Evolutionary conservation across 2,329 filamentous ascomycete genomes (phyloP).

Genomic region (Diaporthe destruens): DNA sequence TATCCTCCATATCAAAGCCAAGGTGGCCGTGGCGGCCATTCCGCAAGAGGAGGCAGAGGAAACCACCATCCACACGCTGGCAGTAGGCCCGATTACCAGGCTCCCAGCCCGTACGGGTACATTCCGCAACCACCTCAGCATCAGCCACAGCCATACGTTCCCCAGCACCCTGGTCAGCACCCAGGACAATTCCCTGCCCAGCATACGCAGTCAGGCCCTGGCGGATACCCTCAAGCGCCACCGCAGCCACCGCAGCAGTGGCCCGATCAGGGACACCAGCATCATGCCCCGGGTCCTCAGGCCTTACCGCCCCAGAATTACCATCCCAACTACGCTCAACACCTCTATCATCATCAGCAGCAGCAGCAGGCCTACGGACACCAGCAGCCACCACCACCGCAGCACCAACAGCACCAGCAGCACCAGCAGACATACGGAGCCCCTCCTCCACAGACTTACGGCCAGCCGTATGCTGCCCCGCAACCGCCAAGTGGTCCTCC

Average conservation of each 20-base stretch:
- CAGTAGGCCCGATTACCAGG: conserved; percentile 57
- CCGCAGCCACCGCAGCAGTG: conserved; percentile 59
- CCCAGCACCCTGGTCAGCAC: conserved; percentile 50
- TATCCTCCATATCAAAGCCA: conserved; percentile 58
- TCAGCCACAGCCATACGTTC: conserved; percentile 48
- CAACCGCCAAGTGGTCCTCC: conserved; percentile 51
- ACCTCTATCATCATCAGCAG: conserved; percentile 59
- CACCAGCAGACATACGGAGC: conserved; percentile 47
- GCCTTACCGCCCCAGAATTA: conserved; percentile 67
- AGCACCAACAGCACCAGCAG: conserved; percentile 53
- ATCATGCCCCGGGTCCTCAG: conserved; percentile 59
- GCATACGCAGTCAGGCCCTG: conserved; percentile 50
- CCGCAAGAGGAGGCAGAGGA: conserved; percentile 54
- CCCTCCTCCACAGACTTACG: conserved; percentile 49
- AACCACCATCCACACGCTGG: conserved; percentile 55
- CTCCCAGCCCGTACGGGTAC: conserved; percentile 59
- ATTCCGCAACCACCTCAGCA: conserved; percentile 53
- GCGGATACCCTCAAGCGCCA: conserved; percentile 53
- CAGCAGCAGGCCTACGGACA: conserved; percentile 56
- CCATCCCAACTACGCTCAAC: conserved; percentile 70
- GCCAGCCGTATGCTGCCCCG: conserved; percentile 49
- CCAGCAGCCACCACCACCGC: conserved; percentile 50
- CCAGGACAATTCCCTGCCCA: conserved; percentile 52
- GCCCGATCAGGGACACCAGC: conserved; percentile 50
- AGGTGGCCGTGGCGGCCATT: conserved; percentile 55